Evolutionary conservation across 352 stramenopile species (phyloP).

Genomic region (Ophiocytium majus): DNA sequence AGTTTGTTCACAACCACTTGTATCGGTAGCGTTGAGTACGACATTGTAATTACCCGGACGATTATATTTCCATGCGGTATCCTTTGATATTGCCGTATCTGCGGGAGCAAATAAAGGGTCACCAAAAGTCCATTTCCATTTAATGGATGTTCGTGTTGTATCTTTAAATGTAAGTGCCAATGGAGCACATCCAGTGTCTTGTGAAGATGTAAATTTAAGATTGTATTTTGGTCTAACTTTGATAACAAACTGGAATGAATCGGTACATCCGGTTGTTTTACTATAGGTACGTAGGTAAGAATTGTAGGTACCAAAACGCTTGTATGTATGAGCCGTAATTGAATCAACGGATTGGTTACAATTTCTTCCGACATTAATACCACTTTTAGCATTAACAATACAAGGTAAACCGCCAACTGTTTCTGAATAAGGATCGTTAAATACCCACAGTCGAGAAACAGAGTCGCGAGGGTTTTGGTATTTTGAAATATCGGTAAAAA

Average conservation of each 20-base stretch:
- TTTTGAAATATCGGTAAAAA: conserved; percentile 23
- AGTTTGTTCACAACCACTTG: conserved; percentile 20
- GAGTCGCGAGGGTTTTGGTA: conserved; percentile 18
- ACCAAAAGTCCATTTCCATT: conserved; percentile 21
- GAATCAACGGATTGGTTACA: conserved; percentile 20
- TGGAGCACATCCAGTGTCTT: conserved; percentile 19
- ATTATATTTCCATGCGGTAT: conserved; percentile 22
- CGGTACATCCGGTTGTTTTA: conserved; percentile 19
- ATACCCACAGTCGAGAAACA: conserved; percentile 19
- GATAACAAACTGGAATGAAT: conserved; percentile 22
- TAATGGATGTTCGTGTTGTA: conserved; percentile 21
- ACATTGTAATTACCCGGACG: conserved; percentile 19
- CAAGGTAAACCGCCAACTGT: conserved; percentile 19
- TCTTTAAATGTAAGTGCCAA: conserved; percentile 22
- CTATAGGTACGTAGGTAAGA: conserved; percentile 20
- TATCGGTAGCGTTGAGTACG: conserved; percentile 19
- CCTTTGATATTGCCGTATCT: conserved; percentile 20
- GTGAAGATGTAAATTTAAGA: conserved; percentile 22
- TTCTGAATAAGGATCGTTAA: conserved; percentile 22
- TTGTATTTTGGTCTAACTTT: conserved; percentile 22
- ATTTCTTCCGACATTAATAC: conserved; percentile 22
- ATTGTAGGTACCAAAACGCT: conserved; percentile 20
- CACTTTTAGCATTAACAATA: conserved; percentile 22
- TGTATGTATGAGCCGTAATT: conserved; percentile 21
- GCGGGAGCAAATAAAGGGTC: conserved; percentile 18